Evolutionary conservation across 805 yeast species (phyloP), one percentile per base, ranked within the genome.

Genomic region (Kuraishia capsulata): DNA sequence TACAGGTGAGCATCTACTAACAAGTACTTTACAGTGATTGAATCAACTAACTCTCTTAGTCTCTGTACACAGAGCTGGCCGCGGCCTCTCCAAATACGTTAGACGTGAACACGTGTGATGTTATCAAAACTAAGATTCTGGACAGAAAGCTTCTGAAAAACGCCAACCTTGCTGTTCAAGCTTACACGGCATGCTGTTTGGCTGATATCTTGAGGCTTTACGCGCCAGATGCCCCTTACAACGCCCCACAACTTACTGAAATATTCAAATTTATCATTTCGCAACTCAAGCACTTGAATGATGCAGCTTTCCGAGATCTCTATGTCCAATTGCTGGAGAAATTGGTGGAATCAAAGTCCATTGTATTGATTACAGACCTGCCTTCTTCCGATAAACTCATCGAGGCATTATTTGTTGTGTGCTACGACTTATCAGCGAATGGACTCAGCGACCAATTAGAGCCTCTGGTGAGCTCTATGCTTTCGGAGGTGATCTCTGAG

Each of bases 171-270:
- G 92, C 90, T 4, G 76, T 88, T 5, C 81, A 78, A 45, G 76
- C 89, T 0, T 74, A 66, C 41, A 71, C 71, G 1, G 78, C 92
- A 5, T 81, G 94, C 50, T 78, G 92, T 44, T 44, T 87, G 5
- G 68, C 87, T 4, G 95, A 88, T 53, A 64, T 89, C 8, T 57
- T 88, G 31, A 65, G 95, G 41, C 56, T 89, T 13, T 81, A 70
- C 50, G 96, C 95, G 1, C 96, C 96, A 0, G 85, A 88, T 53
- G 95, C 96, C 5, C 96, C 97, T 3, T 88, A 71, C 56, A 75
- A 82, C 2, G 76, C 78, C 19, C 44, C 62, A 2, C 79, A 81
- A 46, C 63, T 88, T 29, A 63, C 76, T 1, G 78, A 66, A 3
- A 71, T 86, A 16, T 86, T 88, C 61, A 73, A 69, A 45, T 64